Evolutionary conservation across 257 asterid genomes (phyloP).

Genomic region (Thymus mandschuricus): DNA sequence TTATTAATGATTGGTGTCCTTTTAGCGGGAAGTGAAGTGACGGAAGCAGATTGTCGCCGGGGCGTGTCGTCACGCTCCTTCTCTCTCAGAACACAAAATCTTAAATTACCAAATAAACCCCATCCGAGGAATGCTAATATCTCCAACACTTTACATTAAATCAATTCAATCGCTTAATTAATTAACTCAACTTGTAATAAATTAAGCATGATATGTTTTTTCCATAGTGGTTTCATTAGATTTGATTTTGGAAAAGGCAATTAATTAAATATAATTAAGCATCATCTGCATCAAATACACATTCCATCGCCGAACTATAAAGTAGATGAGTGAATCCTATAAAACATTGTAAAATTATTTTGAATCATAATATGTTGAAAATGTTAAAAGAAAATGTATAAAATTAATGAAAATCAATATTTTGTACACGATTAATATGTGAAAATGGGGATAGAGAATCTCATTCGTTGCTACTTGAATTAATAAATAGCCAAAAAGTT

Average conservation of each 20-base stretch:
- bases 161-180: neutral
- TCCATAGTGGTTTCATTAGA: neutral
- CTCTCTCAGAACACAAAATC: neutral
- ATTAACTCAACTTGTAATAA: neutral
- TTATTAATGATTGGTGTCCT: conserved; percentile 35
- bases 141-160: neutral
- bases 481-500: conserved; percentile 29
- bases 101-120: neutral
- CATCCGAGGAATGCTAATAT: too few relatives aligned
- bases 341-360: too few relatives aligned
- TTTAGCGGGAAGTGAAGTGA: conserved; percentile 46
- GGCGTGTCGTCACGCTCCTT: conserved; percentile 36
- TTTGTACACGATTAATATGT: neutral
- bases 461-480: neutral
- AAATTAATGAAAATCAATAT: neutral
- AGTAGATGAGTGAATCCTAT: too few relatives aligned
- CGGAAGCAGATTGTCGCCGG: conserved; percentile 45
- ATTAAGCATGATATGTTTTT: neutral
- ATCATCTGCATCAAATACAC: conserved; percentile 24
- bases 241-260: neutral
- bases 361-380: too few relatives aligned
- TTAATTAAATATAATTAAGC: neutral
- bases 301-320: conserved; percentile 9
- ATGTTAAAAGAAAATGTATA: too few relatives aligned
- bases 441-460: too few relatives aligned